Conservation (phyloP, 129 eudicot species). For the Arctium lappa region DNA sequence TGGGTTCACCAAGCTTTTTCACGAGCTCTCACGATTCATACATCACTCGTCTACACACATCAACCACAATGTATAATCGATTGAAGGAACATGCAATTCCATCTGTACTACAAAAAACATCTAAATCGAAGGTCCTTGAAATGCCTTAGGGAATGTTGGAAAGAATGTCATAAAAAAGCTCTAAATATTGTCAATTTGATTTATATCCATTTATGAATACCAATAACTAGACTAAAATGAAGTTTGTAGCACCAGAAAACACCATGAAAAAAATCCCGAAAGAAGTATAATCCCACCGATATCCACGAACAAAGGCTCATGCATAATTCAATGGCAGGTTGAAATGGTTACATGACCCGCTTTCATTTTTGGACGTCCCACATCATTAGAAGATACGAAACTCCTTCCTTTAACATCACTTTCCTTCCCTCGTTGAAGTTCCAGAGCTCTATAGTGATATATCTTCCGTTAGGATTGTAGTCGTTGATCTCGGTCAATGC, state of each 20-base stretch:
- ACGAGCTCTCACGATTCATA: no score
- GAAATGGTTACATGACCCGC: slow-evolving; percentile 16
- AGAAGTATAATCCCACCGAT: neutral
- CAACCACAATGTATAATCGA: no score
- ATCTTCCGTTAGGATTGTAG: slow-evolving; percentile 85
- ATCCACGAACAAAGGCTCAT: neutral
- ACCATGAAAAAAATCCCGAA: neutral
- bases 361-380: slow-evolving; percentile 49
- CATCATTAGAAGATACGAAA: slow-evolving; percentile 33
- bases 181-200: neutral
- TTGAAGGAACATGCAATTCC: neutral
- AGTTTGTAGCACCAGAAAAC: neutral
- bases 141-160: neutral
- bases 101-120: neutral
- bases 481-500: slow-evolving; percentile 70
- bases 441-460: slow-evolving; percentile 67
- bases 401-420: slow-evolving; percentile 72
- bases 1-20: no score
- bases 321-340: neutral
- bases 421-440: slow-evolving; percentile 52
- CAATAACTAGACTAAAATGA: slow-evolving; percentile 13
- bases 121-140: neutral
- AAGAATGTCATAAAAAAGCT: neutral
- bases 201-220: slow-evolving; percentile 8
- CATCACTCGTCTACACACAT: no score